Base-by-base conservation (phyloP, 2,329 filamentous ascomycete genomes). In the Stemphylium lycopersici region DNA sequence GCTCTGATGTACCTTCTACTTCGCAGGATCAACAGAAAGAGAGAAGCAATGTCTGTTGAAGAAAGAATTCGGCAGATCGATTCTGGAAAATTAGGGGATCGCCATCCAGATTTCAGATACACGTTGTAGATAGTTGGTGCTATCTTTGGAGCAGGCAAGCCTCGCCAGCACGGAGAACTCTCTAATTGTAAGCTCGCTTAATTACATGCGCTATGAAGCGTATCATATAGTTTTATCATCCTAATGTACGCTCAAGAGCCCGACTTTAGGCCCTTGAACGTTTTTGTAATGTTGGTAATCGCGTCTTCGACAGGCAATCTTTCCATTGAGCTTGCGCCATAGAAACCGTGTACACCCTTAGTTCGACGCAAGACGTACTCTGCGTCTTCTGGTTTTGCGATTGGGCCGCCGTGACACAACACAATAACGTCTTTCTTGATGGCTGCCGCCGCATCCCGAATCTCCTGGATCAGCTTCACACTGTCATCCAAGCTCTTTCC, bases 281-380 rank as follows among this genome's bases (percentile, higher is more conserved):
- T 74, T 60, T 77, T 79, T 3, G 83, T 83, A 38, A 83, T 83
- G 46, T 81, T 79, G 44, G 80, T 84, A 51, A 90, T 88, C 0
- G 87, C 87, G 54, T 82, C 76, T 67, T 90, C 87, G 10, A 90
- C 87, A 0, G 87, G 87, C 57, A 90, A 72, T 38, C 87, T 77
- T 72, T 90, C 87, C 84, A 90, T 88, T 48, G 83, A 85, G 57
- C 86, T 89, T 10, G 87, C 88, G 0, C 87, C 88, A 63, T 86
- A 90, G 70, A 90, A 90, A 0, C 88, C 87, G 74, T 90, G 86
- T n/a, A 90, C 77, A 0, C 87, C 87, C 34, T 78, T 81, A 0
- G 85, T 87, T 60, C 81, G 76, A 18, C 77, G 78, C 26, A 90
- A 77, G 8, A 90, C 82, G 67, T 84, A 88, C 59, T 82, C 77